Evolutionary conservation across 495 filamentous ascomycete genomes (phyloP), one percentile per base, ranked within the genome.

Genomic region (Aspergillus indologenus): DNA sequence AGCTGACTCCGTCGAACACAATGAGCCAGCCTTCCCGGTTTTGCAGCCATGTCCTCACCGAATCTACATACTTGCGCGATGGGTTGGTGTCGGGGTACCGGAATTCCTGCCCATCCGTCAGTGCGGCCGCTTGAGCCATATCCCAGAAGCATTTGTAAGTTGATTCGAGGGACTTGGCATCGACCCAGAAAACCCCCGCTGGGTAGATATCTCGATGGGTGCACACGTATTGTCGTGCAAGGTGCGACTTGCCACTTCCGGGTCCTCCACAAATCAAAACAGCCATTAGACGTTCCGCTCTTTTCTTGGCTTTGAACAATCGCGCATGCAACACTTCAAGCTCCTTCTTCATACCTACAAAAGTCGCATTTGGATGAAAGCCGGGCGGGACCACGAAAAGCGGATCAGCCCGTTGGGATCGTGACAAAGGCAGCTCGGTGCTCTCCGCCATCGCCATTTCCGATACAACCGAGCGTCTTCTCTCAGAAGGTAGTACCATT

Each of bases 151-250:
- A 85, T 44, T 86, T 84, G 53, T 82, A 83, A 19, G 85, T 74
- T 26, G 89, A 84, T 52, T 83, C 74, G 21, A 77, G 70, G 11
- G 83, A 85, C 63, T 87, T 88, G 11, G 89, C 85, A 54, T 85
- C 80, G 29, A 93, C 80, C 90, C 90, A 94, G 65, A 92, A 94
- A 20, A 92, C 80, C 6, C 90, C 90, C 1, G 88, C 90, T 0
- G 81, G 82, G 62, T 87, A 94, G 63, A 85, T 78, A 11, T 81
- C 78, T 19, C 78, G 80, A 57, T 90, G 83, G 22, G 78, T 73
- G 54, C 89, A 90, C 52, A 92, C 87, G 63, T 92, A 94, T 70
- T 94, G 81, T 7, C 90, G 80, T 34, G 88, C 89, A n/a, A 93
- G 74, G 67, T 92, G 89, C 0, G 88, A 88, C 71, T 94, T 94